Evolutionary conservation across 2,329 filamentous ascomycete species (phyloP).

Genomic region (Colletotrichum theobromicola): DNA sequence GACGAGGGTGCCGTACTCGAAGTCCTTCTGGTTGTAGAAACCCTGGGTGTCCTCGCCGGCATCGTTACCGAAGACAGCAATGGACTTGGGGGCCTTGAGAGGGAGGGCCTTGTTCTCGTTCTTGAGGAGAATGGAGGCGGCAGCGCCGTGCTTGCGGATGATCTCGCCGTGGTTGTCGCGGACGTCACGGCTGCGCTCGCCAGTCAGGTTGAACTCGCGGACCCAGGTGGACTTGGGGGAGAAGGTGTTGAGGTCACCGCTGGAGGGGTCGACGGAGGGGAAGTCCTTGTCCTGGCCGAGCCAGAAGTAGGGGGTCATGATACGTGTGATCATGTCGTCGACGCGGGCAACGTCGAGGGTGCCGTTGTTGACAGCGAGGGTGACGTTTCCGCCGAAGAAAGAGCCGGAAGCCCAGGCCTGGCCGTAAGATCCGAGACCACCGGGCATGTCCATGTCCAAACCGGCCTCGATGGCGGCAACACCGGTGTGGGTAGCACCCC

Average conservation of each 20-base stretch:
- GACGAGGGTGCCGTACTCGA: conserved; percentile 62
- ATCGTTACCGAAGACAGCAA: conserved; percentile 63
- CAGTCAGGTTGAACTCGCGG: conserved; percentile 45
- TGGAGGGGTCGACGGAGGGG: conserved; percentile 48
- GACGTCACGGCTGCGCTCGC: conserved; percentile 55
- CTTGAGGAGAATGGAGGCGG: conserved; percentile 75
- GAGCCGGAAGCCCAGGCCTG: conserved; percentile 34
- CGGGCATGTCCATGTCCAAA: conserved; percentile 59
- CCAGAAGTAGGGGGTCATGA: conserved; percentile 57
- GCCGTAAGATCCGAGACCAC: conserved; percentile 39
- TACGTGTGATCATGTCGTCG: conserved; percentile 57
- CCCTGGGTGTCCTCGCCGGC: conserved; percentile 71
- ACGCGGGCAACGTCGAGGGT: conserved; percentile 44
- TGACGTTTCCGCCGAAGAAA: conserved; percentile 51
- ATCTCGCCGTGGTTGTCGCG: conserved; percentile 61
- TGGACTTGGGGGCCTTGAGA: conserved; percentile 58
- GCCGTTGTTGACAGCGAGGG: conserved; percentile 52
- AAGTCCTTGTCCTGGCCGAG: conserved; percentile 53
- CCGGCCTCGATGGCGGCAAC: conserved; percentile 48
- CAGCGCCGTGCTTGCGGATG: conserved; percentile 58
- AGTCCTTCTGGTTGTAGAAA: conserved; percentile 67
- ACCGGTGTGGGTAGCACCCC: conserved; percentile 44
- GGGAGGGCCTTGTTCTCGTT: conserved; percentile 69
- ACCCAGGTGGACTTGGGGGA: conserved; percentile 54
- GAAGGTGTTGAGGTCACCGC: conserved; percentile 53